A percentile compares a stretch with the other conserved stretches of the same genome.
Evolutionary conservation across 768 basidiomycete genomes (phyloP).

Genomic region (Mrakia blollopis): DNA sequence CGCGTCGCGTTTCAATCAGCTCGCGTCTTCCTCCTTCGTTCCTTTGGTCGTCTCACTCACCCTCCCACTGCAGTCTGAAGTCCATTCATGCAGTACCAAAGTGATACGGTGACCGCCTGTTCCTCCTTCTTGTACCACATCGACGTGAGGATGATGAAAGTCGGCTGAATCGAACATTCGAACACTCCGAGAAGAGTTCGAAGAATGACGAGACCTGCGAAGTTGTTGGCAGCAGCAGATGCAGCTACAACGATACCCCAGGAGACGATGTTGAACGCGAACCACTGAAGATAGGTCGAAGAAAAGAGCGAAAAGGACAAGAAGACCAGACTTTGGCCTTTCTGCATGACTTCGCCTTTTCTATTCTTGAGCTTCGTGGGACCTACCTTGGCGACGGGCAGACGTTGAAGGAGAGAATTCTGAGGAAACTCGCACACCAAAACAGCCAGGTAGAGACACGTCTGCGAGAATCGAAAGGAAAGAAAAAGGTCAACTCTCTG

Average conservation of each 20-base stretch:
- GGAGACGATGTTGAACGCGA: conserved; percentile 38
- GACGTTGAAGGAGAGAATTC: conserved; percentile 51
- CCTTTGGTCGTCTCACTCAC: neutral
- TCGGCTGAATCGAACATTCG: conserved; percentile 24
- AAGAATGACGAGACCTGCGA: conserved; percentile 46
- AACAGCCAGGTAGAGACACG: conserved; percentile 32
- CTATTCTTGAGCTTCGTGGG: no score
- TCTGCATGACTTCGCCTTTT: neutral
- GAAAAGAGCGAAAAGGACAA: neutral
- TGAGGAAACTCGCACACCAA: conserved; percentile 52
- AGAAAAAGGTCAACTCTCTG: no score
- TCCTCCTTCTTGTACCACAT: conserved; percentile 28
- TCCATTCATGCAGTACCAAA: conserved; percentile 12
- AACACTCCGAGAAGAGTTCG: conserved; percentile 22
- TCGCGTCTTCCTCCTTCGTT: no score
- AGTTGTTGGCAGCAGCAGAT: conserved; percentile 48
- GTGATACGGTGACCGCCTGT: neutral
- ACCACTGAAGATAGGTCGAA: conserved; percentile 34
- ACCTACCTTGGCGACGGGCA: conserved; percentile 38
- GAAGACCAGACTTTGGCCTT: neutral
- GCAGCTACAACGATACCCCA: conserved; percentile 48
- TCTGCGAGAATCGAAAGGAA: neutral
- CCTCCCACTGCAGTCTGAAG: conserved; percentile 24
- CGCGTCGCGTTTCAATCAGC: neutral
- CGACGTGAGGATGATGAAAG: conserved; percentile 13